These are phyloP conservation scores for Skeletonema potamos DNA, from an alignment of 108 stramenopile species.

Conservation along the genomic window DNA sequence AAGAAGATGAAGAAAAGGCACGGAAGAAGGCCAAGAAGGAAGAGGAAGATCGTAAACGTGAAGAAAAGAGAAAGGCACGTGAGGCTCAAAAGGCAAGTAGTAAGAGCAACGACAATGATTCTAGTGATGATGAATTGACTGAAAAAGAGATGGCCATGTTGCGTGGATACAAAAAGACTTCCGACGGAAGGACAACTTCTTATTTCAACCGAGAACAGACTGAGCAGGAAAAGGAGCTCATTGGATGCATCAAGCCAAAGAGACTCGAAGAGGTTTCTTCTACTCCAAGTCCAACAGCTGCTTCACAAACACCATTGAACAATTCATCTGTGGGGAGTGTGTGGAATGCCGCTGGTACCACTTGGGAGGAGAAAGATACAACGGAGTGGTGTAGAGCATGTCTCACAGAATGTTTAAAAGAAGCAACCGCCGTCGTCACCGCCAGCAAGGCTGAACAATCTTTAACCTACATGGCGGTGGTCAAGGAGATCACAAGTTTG, in stretches of 20 bases:
- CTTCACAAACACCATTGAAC: constrained; percentile 4
- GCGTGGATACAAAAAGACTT: constrained; percentile 93
- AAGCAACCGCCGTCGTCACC: constrained; percentile 39
- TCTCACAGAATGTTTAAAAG: constrained; percentile 50
- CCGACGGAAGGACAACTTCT: constrained; percentile 92
- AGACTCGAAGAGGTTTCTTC: constrained; percentile 47
- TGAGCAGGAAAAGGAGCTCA: constrained; percentile 80
- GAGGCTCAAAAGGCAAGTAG: constrained; percentile 27
- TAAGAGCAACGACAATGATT: constrained; percentile 39
- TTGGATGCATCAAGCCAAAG: constrained; percentile 92
- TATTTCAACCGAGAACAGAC: constrained; percentile 94
- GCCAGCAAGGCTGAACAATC: background rate
- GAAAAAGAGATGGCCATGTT: constrained; percentile 65
- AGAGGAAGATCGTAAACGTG: constrained; percentile 51
- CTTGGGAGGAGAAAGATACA: constrained; percentile 94
- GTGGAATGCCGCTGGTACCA: constrained; percentile 93
- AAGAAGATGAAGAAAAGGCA: constrained; percentile 42
- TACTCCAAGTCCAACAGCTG: constrained; percentile 9
- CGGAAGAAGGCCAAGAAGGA: constrained; percentile 52
- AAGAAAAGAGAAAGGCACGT: constrained; percentile 44
- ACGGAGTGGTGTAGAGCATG: constrained; percentile 73
- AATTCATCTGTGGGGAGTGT: constrained; percentile 46
- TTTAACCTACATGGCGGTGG: constrained; percentile 27
- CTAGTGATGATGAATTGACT: constrained; percentile 69
- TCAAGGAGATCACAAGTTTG: constrained; percentile 66